These are phyloP conservation scores for Diaporthe vexans DNA, from an alignment of 2,329 filamentous ascomycete species.

Conservation along the genomic window DNA sequence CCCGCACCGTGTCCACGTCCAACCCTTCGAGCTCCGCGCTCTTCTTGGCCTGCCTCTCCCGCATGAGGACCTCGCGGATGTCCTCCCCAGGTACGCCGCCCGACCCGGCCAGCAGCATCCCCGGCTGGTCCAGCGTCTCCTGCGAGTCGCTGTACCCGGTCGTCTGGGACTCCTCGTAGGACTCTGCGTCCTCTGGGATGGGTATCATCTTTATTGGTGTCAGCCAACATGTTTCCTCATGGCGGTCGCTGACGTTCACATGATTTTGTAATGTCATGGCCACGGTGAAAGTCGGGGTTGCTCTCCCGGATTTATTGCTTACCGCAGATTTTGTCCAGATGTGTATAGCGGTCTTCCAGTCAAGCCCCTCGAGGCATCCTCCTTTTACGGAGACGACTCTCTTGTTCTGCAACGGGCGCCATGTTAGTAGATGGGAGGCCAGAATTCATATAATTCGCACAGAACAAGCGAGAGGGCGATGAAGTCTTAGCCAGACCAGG, in stretches of 20 bases:
- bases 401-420: slow-evolving; percentile 58
- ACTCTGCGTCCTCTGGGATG: slow-evolving; percentile 75
- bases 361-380: slow-evolving; percentile 74
- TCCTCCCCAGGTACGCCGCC: slow-evolving; percentile 44
- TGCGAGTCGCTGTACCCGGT: slow-evolving; percentile 60
- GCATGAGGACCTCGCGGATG: background rate
- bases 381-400: slow-evolving; percentile 76
- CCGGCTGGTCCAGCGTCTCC: slow-evolving; percentile 63
- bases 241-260: too few relatives aligned
- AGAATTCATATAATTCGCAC: background rate
- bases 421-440: background rate
- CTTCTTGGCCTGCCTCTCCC: slow-evolving; percentile 15
- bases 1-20: slow-evolving; percentile 18
- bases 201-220: slow-evolving; percentile 70
- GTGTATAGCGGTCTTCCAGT: slow-evolving; percentile 73
- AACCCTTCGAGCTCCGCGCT: slow-evolving; percentile 36
- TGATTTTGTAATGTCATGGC: background rate
- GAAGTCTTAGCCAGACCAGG: background rate
- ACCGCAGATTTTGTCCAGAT: slow-evolving; percentile 72
- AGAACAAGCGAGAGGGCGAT: background rate
- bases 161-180: slow-evolving; percentile 64
- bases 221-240: background rate
- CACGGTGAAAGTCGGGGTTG: background rate
- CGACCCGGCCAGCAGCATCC: slow-evolving; percentile 53
- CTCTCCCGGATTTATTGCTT: background rate